A percentile compares a stretch with the other conserved stretches of the same genome.
Conservation (phyloP, 2,329 filamentous ascomycete species). For the Chrysosporium keratinophilum region DNA sequence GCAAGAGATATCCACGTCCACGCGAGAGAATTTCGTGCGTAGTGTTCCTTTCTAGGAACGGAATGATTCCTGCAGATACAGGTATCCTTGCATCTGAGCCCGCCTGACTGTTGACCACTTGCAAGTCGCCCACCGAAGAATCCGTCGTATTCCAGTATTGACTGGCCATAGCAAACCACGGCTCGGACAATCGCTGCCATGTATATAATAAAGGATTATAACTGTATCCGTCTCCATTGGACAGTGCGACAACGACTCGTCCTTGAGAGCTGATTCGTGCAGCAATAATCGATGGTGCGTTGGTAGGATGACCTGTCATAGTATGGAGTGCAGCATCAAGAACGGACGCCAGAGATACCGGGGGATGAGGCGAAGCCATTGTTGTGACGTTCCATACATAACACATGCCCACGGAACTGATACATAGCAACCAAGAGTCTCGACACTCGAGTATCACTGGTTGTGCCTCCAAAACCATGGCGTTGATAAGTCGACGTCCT, state of each 20-base stretch:
- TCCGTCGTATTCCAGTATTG: conserved; percentile 99
- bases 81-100: conserved; percentile 42
- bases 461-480: conserved; percentile 79
- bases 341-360: conserved; percentile 76
- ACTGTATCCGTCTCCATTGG: conserved; percentile 86
- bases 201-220: conserved; percentile 77
- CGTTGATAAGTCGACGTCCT: conserved; percentile 72
- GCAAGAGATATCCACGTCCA: conserved; percentile 80
- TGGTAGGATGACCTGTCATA: conserved; percentile 66
- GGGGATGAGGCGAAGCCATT: conserved; percentile 75
- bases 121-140: conserved; percentile 70
- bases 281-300: conserved; percentile 75
- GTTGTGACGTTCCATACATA: conserved; percentile 89
- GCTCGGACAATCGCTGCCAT: conserved; percentile 92
- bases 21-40: conserved; percentile 87
- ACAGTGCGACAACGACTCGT: conserved; percentile 76
- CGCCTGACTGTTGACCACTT: conserved; percentile 58
- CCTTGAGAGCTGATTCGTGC: conserved; percentile 84
- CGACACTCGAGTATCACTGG: conserved; percentile 88
- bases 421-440: conserved; percentile 78
- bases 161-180: conserved; percentile 95
- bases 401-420: conserved; percentile 77
- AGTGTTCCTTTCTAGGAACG: conserved; percentile 84
- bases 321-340: conserved; percentile 76
- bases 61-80: conserved; percentile 84